Percentiles rank a stretch among this genome's conserved stretches.
These are phyloP conservation scores for Aureobasidium vineae DNA, from an alignment of 2,329 filamentous ascomycete genomes.

Conservation along the genomic window DNA sequence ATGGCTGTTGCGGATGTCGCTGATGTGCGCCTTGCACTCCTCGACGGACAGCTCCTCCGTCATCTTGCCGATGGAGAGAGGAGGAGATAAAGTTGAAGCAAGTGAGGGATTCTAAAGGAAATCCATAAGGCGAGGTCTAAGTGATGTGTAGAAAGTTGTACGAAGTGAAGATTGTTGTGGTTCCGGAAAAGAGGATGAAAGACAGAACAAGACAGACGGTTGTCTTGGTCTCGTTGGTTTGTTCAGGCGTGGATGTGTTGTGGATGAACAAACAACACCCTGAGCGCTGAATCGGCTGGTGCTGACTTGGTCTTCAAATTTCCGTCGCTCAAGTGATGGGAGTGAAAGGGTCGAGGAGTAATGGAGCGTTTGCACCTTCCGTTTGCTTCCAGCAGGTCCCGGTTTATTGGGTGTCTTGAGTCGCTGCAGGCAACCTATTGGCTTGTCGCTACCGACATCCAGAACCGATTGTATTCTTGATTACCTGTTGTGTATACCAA, in stretches of 20 bases:
- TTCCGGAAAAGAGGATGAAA: neutral
- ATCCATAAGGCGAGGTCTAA: neutral
- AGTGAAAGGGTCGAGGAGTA: neutral
- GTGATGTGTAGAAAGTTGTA: neutral
- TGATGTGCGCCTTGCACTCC: conserved; percentile 23
- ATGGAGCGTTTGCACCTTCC: neutral
- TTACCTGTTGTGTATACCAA: neutral
- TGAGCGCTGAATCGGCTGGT: too few relatives aligned
- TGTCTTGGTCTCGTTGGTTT: too few relatives aligned
- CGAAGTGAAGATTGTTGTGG: neutral
- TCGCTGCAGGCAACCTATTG: neutral
- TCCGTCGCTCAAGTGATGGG: neutral
- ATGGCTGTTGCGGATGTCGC: conserved; percentile 6
- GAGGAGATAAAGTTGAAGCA: too few relatives aligned
- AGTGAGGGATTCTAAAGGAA: neutral
- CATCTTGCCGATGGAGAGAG: conserved; percentile 2
- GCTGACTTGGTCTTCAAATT: neutral
- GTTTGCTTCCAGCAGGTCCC: neutral
- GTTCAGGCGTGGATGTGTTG: too few relatives aligned
- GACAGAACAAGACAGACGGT: neutral
- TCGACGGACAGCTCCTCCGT: neutral
- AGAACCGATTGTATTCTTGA: neutral
- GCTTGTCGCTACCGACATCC: neutral
- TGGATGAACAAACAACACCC: too few relatives aligned
- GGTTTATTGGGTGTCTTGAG: neutral